Evolutionary conservation across 805 yeast species (phyloP), one percentile per base, ranked within the genome.

Genomic region (Ogataea nakhonphanomensis): DNA sequence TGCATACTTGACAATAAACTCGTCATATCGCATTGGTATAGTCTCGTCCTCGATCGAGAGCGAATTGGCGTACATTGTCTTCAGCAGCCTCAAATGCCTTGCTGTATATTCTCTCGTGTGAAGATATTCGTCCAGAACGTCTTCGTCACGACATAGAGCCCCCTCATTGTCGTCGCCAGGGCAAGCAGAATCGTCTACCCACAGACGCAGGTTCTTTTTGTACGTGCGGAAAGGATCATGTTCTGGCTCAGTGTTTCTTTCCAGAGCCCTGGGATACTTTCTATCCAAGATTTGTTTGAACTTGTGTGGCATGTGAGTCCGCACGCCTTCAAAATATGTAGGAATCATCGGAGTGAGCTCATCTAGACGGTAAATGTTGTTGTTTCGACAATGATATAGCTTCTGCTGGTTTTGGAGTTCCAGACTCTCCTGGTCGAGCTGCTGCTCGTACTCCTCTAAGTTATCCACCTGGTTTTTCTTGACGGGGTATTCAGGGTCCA

Each of bases 281-380:
- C 70, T 64, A 17, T 60, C 55, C 28, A 82, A 59, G 1, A 74
- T 53, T 7, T 59, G 55, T 8, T 67, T 53, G 42, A 59, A 70
- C 23, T 66, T 61, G 27, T 62, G 60, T 2, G 87, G 88, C 13
- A 79, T 59, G 49, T 74, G 71, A 2, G 78, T 73, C 24, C 69
- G 62, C 27, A 73, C 77, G 15, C 80, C 79, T 49, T 82, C 87
- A 36, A 73, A 71, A 14, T 64, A 53, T 0, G 82, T 68, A 25
- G 67, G 58, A 4, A 64, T 55, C 49, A 81, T 59, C 3, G 84
- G 82, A 3, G 70, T 62, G 15, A 80, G 41, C 41, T 76, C 78
- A 2, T 66, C 63, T 25, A 70, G 54, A 1, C 59, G 51, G 31
- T 64, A 64, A 40, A 73, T 73, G 57, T 81, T 86, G 35, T 69